Evolutionary conservation across 2,329 filamentous ascomycete species (phyloP).

Genomic region (Trichoderma citrinoviride): DNA sequence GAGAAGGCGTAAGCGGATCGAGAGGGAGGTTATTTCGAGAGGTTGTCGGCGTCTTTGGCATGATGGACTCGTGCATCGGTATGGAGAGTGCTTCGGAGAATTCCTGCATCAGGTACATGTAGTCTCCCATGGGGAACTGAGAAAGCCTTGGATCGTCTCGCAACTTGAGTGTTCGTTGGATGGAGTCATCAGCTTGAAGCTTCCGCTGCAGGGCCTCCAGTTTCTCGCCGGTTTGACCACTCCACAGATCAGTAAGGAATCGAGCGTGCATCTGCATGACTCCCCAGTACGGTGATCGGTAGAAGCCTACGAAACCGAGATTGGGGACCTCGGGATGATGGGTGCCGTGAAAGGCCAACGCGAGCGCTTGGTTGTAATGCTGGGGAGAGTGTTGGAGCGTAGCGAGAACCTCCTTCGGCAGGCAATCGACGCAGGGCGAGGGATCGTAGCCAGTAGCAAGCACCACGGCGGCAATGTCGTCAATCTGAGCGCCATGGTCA

Average conservation of each 20-base stretch:
- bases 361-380: conserved; percentile 58
- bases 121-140: conserved; percentile 84
- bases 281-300: conserved; percentile 81
- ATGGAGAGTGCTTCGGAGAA: conserved; percentile 61
- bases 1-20: conserved; percentile 55
- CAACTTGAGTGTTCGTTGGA: conserved; percentile 48
- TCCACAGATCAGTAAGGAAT: conserved; percentile 63
- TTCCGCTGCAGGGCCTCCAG: conserved; percentile 38
- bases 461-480: conserved; percentile 64
- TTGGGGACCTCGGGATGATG: conserved; percentile 59
- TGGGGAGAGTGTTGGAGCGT: conserved; percentile 56
- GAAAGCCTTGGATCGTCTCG: conserved; percentile 51
- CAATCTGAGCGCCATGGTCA: conserved; percentile 37
- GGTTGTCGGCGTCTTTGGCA: conserved; percentile 32
- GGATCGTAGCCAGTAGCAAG: conserved; percentile 75
- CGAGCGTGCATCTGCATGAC: conserved; percentile 85
- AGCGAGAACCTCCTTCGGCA: conserved; percentile 55
- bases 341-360: conserved; percentile 66
- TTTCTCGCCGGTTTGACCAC: conserved; percentile 26
- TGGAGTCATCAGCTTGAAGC: conserved; percentile 44
- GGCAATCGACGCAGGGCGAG: conserved; percentile 60
- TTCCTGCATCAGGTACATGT: conserved; percentile 71
- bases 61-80: conserved; percentile 36
- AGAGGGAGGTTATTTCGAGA: conserved; percentile 45
- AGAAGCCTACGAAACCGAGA: conserved; percentile 79